Evolutionary conservation across 148 eudicot species (phyloP), one percentile per base, ranked within the genome.

Genomic region (Dysphania ambrosioides): DNA sequence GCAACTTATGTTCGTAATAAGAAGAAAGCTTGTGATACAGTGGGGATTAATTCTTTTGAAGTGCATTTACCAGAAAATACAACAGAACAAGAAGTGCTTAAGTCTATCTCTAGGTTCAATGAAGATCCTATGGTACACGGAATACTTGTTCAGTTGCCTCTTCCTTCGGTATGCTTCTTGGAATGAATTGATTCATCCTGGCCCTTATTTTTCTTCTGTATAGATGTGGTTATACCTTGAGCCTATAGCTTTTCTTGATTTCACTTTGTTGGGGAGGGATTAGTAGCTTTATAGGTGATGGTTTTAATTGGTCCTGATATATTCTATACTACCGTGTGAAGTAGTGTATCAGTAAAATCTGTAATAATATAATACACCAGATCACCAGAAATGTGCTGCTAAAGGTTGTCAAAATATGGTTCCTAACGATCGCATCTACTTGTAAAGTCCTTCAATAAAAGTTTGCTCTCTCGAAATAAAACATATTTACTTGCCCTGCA

Each of bases 1-100:
- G 97, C 97, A 47, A 90, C 92, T 42, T 92, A 92, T 72, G 97
- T 95, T 23, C 90, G 93, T 24, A 95, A 86, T 81, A 95, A 95
- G 85, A 92, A 95, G 80, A 92, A 90, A 77, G 93, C 96, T 40
- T 90, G 98, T 81, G 91, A 92, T 13, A 53, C 87, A 8, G 97
- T 84, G 9, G 97, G 97, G 32, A 92, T 95, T 63, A 88, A 84
- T 71, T 95, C 98, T 24, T 90, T 84, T 83, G 93, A 95, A 81
- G 96, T 81, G 47, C 77, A 78, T 83, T 83, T 95, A 79, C 86
- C 93, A 13, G 96, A 88, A 80, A 72, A 78, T 66, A 83, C 85
- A 3, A 82, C 96, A 0, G 98, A 92, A 79, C 67, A 88, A 79
- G 93, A 95, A 82, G 93, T 92, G 70, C 92, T 92, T 16, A 71